Percentiles rank a stretch among this genome's conserved stretches.
Conservation (phyloP, 345 rosid species). For the Microthlaspi erraticum region DNA sequence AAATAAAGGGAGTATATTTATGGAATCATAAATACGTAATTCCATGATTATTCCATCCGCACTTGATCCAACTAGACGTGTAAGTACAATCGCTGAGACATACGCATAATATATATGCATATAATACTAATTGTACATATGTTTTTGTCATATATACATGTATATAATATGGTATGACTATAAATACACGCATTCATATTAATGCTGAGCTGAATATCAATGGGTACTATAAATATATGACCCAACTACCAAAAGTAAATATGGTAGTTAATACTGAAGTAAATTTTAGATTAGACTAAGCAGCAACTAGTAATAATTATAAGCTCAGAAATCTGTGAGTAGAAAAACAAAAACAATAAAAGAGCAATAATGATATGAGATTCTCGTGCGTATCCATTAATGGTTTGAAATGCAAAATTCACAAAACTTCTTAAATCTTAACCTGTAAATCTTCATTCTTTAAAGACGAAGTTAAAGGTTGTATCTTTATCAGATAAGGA, state of each 20-base stretch:
- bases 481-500: not conserved
- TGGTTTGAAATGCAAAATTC: conserved; percentile 1
- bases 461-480: not conserved
- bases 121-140: too few species aligned
- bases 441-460: not conserved
- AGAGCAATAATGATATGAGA: conserved; percentile 17
- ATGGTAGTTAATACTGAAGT: conserved; percentile 35
- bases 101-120: not conserved
- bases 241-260: conserved; percentile 46
- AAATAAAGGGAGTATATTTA: too few species aligned
- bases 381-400: conserved; percentile 40
- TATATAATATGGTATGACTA: too few species aligned
- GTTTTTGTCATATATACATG: too few species aligned
- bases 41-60: conserved; percentile 1
- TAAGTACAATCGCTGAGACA: not conserved
- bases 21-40: not conserved
- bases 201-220: conserved; percentile 38
- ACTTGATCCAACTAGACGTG: conserved; percentile 24
- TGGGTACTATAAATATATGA: conserved; percentile 40
- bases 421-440: not conserved
- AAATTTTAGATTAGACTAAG: conserved; percentile 36
- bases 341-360: conserved; percentile 3
- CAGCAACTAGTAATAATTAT: conserved; percentile 38
- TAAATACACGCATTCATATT: conserved; percentile 26
- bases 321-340: conserved; percentile 19